Conservation (phyloP, 129 eudicot species). For the Solidago caesia region DNA sequence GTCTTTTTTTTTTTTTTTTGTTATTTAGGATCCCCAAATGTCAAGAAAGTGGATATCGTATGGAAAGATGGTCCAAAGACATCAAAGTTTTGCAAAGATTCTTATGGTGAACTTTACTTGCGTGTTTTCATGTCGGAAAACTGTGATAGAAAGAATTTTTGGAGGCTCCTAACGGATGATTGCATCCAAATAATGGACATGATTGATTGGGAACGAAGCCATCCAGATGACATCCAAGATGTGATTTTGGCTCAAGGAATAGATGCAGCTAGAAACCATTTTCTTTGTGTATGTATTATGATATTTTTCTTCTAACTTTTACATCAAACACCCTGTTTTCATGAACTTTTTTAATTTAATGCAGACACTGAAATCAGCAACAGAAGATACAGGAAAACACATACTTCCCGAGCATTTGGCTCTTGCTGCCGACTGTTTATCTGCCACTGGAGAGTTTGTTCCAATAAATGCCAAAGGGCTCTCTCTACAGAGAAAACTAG, state of each 20-base stretch:
- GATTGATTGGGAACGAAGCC: slow-evolving; percentile 91
- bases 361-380: slow-evolving; percentile 70
- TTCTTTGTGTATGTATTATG: slow-evolving; percentile 57
- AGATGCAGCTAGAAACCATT: slow-evolving; percentile 65
- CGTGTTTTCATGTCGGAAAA: slow-evolving; percentile 66
- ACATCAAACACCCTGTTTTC: neutral
- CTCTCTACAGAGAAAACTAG: slow-evolving; percentile 56
- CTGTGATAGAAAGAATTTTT: slow-evolving; percentile 50
- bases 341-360: neutral
- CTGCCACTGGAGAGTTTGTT: slow-evolving; percentile 79
- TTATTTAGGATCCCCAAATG: slow-evolving; percentile 61
- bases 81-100: slow-evolving; percentile 34
- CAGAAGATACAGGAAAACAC: slow-evolving; percentile 67
- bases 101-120: slow-evolving; percentile 67
- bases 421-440: slow-evolving; percentile 71
- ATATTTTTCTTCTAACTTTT: neutral
- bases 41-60: slow-evolving; percentile 82
- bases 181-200: slow-evolving; percentile 67
- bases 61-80: slow-evolving; percentile 65
- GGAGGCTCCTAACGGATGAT: slow-evolving; percentile 56
- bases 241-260: slow-evolving; percentile 60
- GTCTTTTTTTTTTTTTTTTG: neutral
- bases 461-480: slow-evolving; percentile 72
- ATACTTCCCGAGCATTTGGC: slow-evolving; percentile 78
- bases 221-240: slow-evolving; percentile 76